phyloP scores from a whole-genome alignment of 345 rosid genomes.

The Salix exigua region DNA sequence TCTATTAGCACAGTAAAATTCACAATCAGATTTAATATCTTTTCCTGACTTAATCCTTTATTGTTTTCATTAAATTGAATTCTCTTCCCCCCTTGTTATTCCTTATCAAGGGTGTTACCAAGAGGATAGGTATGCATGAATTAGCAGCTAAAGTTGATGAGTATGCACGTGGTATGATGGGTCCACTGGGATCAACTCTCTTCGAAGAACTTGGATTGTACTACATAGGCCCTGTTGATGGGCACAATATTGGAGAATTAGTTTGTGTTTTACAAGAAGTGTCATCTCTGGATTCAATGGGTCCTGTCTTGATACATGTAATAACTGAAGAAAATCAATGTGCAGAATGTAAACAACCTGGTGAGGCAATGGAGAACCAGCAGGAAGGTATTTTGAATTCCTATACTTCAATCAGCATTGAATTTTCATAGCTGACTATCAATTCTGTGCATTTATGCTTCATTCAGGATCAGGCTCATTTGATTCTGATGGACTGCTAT shows the following conservation, averaged over 20 bases:
- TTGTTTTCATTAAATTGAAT: not conserved
- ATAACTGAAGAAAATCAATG: conserved; percentile 65
- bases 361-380: conserved; percentile 26
- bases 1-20: not conserved
- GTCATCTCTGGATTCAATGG: conserved; percentile 74
- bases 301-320: conserved; percentile 91
- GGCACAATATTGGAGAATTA: conserved; percentile 81
- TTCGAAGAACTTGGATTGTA: conserved; percentile 92
- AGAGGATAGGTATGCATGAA: conserved; percentile 83
- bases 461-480: conserved; percentile 22
- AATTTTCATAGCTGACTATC: not conserved
- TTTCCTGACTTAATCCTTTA: not conserved
- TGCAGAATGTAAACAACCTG: conserved; percentile 22
- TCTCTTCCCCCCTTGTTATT: not conserved
- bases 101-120: conserved; percentile 63
- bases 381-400: conserved; percentile 37
- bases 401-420: conserved; percentile 3
- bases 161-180: conserved; percentile 94
- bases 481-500: conserved; percentile 16
- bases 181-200: conserved; percentile 86
- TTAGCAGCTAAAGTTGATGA: conserved; percentile 96
- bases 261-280: conserved; percentile 77
- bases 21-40: not conserved
- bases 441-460: not conserved
- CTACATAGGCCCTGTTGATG: conserved; percentile 93